These are phyloP conservation scores for Dipteronia sinensis DNA, from an alignment of 345 rosid species.

Conservation along the genomic window DNA sequence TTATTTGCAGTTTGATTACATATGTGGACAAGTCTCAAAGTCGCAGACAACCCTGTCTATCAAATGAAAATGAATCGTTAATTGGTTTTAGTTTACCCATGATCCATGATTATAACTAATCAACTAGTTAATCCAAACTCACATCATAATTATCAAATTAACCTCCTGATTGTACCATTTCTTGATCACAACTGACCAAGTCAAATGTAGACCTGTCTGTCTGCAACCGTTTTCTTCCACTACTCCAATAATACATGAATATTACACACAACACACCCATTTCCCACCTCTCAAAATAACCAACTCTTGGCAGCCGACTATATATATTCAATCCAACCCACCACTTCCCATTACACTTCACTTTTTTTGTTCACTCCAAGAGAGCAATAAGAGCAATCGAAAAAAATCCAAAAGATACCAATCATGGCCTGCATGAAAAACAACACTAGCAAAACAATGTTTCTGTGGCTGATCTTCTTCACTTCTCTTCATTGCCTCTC, in stretches of 20 bases:
- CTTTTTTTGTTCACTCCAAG: background rate
- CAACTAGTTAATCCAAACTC: background rate
- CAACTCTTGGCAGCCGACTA: background rate
- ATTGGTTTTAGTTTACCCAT: background rate
- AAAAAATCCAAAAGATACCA: background rate
- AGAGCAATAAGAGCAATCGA: background rate
- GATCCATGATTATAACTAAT: background rate
- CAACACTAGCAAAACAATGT: background rate
- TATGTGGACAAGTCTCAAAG: background rate
- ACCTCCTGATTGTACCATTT: too few relatives aligned
- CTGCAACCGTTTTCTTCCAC: constrained; percentile 6
- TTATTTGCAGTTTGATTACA: background rate
- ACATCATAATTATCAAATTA: background rate
- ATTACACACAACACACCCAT: background rate
- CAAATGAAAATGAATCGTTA: background rate
- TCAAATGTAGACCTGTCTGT: background rate
- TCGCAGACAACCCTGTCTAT: background rate
- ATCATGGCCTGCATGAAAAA: background rate
- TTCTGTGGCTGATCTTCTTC: constrained; percentile 25
- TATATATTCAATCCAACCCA: background rate
- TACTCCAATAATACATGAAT: constrained; percentile 3
- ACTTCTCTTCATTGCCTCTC: constrained; percentile 22
- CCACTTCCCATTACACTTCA: background rate
- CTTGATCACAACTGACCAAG: background rate
- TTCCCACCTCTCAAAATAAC: constrained; percentile 8